Evolutionary conservation across 176 grass and related monocot genomes (phyloP), one percentile per base, ranked within the genome.

Genomic region (Saccharum spontaneum): DNA sequence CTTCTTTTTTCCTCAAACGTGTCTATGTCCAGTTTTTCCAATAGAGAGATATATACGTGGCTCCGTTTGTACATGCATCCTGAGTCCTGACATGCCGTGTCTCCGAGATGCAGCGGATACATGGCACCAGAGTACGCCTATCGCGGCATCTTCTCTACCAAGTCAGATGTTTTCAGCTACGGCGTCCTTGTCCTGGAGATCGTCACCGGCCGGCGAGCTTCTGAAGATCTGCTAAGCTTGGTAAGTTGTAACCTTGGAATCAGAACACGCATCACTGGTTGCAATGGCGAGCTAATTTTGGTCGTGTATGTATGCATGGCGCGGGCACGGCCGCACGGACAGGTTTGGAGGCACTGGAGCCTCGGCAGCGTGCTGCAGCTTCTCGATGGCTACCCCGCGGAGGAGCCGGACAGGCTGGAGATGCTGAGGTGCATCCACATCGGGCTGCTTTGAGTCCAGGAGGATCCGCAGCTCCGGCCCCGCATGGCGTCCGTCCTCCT

Each of bases 131-230:
- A 94, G 44, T 94, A 94, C 69, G 86, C 76, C 12, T 46, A 78
- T 43, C 79, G 60, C 46, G 89, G 86, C 64, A 69, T 76, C 28
- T 89, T 91, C 86, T 94, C 86, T 0, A 49, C 86, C 34, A 91
- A 91, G 23, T 91, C 89, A 23, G 92, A 91, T 65, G 89, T 94
- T 26, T 94, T 85, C 68, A 91, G 86, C 78, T 94, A 65, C 68
- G 86, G 88, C 13, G 82, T 94, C 1, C 54, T 94, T 3, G 43
- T 94, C 31, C 84, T 90, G 17, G 92, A 90, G 84, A 89, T 91
- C 30, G 4, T 91, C 12, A 78, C 66, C 2, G 89, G 92, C 55
- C 80, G 44, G 39, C 90, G 84, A 3, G 22, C n/a, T 36, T 50
- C 69, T 6, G 54, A 70, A 50, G 48, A 87, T 63, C 71, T 92